A percentile compares a stretch with the other conserved stretches of the same genome.
These are phyloP conservation scores for Podaxis sp. DNA, from an alignment of 768 basidiomycete genomes.

Conservation along the genomic window DNA sequence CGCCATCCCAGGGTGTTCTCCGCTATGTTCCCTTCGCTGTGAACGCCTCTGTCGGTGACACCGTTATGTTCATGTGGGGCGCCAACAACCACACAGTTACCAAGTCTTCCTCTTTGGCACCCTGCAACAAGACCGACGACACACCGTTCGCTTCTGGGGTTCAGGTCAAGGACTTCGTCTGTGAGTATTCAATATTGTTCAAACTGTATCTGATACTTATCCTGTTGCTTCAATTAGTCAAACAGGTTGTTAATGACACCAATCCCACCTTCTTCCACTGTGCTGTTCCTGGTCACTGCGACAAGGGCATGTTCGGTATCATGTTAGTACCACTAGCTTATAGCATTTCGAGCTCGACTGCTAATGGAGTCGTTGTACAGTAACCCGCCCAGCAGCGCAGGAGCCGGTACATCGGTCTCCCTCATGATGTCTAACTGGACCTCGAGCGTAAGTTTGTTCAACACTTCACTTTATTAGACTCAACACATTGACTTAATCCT, in stretches of 20 bases:
- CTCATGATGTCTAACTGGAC: slow-evolving; percentile 47
- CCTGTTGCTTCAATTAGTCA: slow-evolving; percentile 38
- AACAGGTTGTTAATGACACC: slow-evolving; percentile 69
- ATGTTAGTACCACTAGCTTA: slow-evolving; percentile 33
- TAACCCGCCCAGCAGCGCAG: slow-evolving; percentile 53
- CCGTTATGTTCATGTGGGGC: slow-evolving; percentile 71
- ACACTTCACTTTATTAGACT: background rate
- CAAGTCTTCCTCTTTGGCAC: slow-evolving; percentile 58
- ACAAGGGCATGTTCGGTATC: slow-evolving; percentile 85
- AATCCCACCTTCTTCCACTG: slow-evolving; percentile 76
- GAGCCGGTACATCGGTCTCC: slow-evolving; percentile 41
- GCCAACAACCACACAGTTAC: slow-evolving; percentile 83
- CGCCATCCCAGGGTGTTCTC: slow-evolving; percentile 70
- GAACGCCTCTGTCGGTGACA: slow-evolving; percentile 75
- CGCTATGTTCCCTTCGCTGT: slow-evolving; percentile 72
- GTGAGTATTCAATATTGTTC: slow-evolving; percentile 30
- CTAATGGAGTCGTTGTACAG: slow-evolving; percentile 22
- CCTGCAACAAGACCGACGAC: slow-evolving; percentile 71
- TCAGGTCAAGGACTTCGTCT: slow-evolving; percentile 61
- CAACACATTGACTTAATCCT: background rate
- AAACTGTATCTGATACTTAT: background rate
- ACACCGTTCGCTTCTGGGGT: slow-evolving; percentile 59
- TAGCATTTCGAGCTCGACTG: background rate
- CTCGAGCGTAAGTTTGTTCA: slow-evolving; percentile 32
- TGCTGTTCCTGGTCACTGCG: slow-evolving; percentile 63